Evolutionary conservation across 176 grass and related monocot species (phyloP).

Genomic region (Chloris gayana): DNA sequence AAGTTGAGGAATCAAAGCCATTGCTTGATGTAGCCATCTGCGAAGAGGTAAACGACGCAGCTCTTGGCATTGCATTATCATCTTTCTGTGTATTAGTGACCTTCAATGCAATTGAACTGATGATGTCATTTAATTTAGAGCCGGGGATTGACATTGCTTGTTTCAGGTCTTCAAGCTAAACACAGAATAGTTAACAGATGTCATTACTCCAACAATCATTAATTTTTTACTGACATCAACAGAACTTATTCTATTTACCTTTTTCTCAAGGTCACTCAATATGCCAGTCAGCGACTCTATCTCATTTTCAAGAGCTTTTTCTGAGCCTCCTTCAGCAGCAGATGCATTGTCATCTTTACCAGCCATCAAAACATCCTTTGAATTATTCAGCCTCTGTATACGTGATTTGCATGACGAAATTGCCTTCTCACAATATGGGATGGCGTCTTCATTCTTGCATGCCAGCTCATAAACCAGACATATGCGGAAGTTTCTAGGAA

Average conservation of each 20-base stretch:
- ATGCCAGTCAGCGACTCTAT: conserved; percentile 73
- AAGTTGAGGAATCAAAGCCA: conserved; percentile 71
- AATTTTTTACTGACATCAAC: background rate
- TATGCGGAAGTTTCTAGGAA: conserved; percentile 85
- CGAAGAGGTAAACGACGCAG: conserved; percentile 64
- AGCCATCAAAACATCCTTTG: conserved; percentile 40
- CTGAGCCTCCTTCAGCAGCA: conserved; percentile 44
- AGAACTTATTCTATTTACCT: conserved; percentile 55
- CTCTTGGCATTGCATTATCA: conserved; percentile 41
- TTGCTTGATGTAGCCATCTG: conserved; percentile 66
- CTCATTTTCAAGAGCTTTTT: conserved; percentile 59
- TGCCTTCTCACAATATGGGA: conserved; percentile 83
- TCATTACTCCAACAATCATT: background rate
- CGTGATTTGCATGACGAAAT: conserved; percentile 83
- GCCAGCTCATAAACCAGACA: conserved; percentile 79
- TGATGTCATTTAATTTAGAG: conserved; percentile 45
- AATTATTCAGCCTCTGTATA: conserved; percentile 58
- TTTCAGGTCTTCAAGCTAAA: conserved; percentile 93
- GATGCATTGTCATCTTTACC: conserved; percentile 45
- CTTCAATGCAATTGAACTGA: conserved; percentile 53
- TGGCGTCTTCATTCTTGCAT: conserved; percentile 64
- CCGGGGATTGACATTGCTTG: conserved; percentile 56
- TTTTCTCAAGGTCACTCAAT: conserved; percentile 90
- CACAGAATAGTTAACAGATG: conserved; percentile 31
- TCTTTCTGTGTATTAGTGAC: conserved; percentile 31